Conservation (phyloP, 768 basidiomycete genomes). For the Thelephora aurantiotincta region DNA sequence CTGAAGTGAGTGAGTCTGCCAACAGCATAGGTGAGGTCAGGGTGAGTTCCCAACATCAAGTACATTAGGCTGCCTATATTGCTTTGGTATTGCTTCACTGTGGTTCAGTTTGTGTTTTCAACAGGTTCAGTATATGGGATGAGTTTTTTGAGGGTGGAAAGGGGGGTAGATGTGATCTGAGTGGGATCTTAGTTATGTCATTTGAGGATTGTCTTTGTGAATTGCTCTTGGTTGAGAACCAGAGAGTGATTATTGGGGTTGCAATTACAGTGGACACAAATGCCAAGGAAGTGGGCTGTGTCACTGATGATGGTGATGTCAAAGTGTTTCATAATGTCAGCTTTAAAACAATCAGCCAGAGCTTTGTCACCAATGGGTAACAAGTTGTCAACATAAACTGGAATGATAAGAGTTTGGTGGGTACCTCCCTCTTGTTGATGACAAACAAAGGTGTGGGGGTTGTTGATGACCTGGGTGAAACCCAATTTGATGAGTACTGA, state of each 20-base stretch:
- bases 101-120: background rate
- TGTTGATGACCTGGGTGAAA: too few relatives aligned
- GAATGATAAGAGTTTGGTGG: too few relatives aligned
- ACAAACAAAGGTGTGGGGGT: too few relatives aligned
- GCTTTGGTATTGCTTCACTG: conserved; percentile 6
- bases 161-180: conserved; percentile 1
- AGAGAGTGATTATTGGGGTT: conserved; percentile 5
- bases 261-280: too few relatives aligned
- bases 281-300: too few relatives aligned
- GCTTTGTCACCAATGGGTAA: too few relatives aligned
- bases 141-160: conserved; percentile 2
- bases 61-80: conserved; percentile 19
- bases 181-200: conserved; percentile 5
- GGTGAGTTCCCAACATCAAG: conserved; percentile 12
- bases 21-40: conserved; percentile 17
- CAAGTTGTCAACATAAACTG: too few relatives aligned
- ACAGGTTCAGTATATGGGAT: conserved; percentile 1
- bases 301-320: too few relatives aligned
- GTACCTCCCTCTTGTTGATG: too few relatives aligned
- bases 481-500: too few relatives aligned
- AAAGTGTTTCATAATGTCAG: too few relatives aligned
- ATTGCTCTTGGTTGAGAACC: conserved; percentile 5
- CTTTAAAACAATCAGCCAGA: too few relatives aligned
- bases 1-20: conserved; percentile 10
- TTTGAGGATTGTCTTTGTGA: conserved; percentile 7